Base-by-base conservation (phyloP, 345 rosid genomes). In the Nasturtium officinale region DNA sequence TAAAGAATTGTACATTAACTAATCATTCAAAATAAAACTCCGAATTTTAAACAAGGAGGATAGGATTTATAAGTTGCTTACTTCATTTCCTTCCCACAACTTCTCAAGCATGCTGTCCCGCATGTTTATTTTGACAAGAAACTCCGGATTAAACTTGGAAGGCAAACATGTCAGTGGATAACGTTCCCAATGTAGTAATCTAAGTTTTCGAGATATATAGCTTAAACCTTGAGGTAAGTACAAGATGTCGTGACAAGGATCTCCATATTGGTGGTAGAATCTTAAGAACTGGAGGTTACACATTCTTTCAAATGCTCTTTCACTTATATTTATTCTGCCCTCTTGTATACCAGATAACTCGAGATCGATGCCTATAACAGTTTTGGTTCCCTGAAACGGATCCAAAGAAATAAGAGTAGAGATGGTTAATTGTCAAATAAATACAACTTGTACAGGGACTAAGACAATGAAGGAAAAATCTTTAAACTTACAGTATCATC, bases 281-380 rank as follows among this genome's bases (percentile, higher is more conserved):
- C 56, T 75, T 4, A 79, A 68, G 15, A 75, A 48, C 38, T 58
- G 61, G 16, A 73, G 78, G 62, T 68, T 67, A 10, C 0, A 2
- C 81, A 78, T 78, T 9, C 20, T 61, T 50, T 8, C 9, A 28
- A 79, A 79, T 2, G 29, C 73, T 25, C 1, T 16, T 5, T 58
- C 38, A 20, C 9, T 13, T 54, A 71, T 30, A 26, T 16, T 2
- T 2, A 74, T 0, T 9, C 57, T 10, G 6, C 45, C 47, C 0
- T 7, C 28, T 3, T 2, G 2, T 28, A 53, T 59, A 30, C 32
- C 30, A 0, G 63, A 52, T 11, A 26, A 7, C 11, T 71, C 18
- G 3, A 81, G 12, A 18, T 35, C 9, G 17, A 77, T 58, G 3
- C 78, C 75, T 28, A 55, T 46, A 12, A 77, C 25, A 11, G 21